Conservation (phyloP, 768 basidiomycete species). For the Lactarius deliciosus region DNA sequence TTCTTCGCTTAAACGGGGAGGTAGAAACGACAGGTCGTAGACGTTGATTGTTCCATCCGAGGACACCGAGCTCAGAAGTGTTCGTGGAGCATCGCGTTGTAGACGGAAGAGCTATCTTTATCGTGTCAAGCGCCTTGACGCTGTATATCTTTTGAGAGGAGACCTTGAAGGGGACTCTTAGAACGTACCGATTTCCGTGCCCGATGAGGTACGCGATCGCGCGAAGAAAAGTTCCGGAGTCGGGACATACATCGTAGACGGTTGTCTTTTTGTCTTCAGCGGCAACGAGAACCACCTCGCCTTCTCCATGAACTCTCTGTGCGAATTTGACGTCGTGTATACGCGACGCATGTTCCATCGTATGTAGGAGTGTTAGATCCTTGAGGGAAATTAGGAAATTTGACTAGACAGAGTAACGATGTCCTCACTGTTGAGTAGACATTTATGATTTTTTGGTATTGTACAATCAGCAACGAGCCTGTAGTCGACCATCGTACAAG, state of each 20-base stretch:
- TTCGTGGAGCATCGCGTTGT: conserved; percentile 49
- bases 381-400: conserved; percentile 35
- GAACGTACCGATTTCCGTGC: conserved; percentile 78
- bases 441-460: conserved; percentile 72
- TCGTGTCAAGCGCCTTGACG: conserved; percentile 76
- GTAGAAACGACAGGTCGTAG: conserved; percentile 64
- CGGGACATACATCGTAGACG: conserved; percentile 61
- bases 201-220: conserved; percentile 76
- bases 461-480: conserved; percentile 79
- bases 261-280: conserved; percentile 90
- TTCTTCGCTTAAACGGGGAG: conserved; percentile 24
- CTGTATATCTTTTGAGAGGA: conserved; percentile 40
- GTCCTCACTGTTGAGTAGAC: conserved; percentile 73
- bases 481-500: conserved; percentile 83
- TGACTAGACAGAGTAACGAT: not conserved
- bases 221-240: conserved; percentile 46
- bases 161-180: conserved; percentile 3
- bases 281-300: conserved; percentile 75
- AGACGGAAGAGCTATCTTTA: conserved; percentile 57
- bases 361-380: conserved; percentile 78
- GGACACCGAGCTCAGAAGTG: conserved; percentile 72
- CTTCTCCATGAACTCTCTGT: conserved; percentile 51
- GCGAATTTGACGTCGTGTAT: conserved; percentile 84
- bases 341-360: conserved; percentile 73
- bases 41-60: conserved; percentile 86